phyloP scores from a whole-genome alignment of 1,139 yeast species.

The Petasospora rhodanensis region DNA sequence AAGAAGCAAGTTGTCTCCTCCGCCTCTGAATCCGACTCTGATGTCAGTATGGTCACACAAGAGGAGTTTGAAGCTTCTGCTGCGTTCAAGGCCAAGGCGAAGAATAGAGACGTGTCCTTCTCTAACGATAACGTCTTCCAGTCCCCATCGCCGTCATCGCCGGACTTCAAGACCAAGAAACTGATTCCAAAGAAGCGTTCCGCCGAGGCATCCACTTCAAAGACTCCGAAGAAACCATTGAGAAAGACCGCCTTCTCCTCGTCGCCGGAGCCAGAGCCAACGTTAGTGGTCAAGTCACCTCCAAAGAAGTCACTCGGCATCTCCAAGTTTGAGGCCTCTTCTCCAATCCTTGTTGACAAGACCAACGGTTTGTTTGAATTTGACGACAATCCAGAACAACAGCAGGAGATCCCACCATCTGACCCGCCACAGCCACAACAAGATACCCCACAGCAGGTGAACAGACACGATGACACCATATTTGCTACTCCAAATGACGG shows the following conservation, averaged over 20 bases:
- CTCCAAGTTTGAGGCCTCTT: conserved; percentile 23
- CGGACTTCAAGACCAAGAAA: conserved; percentile 14
- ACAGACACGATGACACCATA: conserved; percentile 1
- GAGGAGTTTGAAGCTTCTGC: not conserved
- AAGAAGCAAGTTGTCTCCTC: too few relatives aligned
- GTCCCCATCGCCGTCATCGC: conserved; percentile 22
- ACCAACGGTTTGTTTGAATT: too few relatives aligned
- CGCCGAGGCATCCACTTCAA: conserved; percentile 8
- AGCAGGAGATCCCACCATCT: too few relatives aligned
- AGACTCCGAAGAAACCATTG: conserved; percentile 16
- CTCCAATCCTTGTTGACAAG: conserved; percentile 7
- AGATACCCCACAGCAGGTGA: not conserved
- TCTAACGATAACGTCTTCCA: conserved; percentile 41
- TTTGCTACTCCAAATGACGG: conserved; percentile 18
- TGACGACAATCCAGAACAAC: too few relatives aligned
- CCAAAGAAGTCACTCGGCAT: conserved; percentile 20
- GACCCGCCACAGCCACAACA: too few relatives aligned
- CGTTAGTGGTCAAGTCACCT: conserved; percentile 21
- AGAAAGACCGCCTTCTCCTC: conserved; percentile 26
- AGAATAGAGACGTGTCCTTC: too few relatives aligned
- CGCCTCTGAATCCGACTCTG: conserved; percentile 1
- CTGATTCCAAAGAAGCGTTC: conserved; percentile 24
- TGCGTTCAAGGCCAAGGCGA: not conserved
- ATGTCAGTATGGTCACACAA: not conserved
- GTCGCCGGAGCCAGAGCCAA: conserved; percentile 16